These are phyloP conservation scores for Monosporascus sp. DNA, from an alignment of 2,329 filamentous ascomycete genomes.

Conservation along the genomic window DNA sequence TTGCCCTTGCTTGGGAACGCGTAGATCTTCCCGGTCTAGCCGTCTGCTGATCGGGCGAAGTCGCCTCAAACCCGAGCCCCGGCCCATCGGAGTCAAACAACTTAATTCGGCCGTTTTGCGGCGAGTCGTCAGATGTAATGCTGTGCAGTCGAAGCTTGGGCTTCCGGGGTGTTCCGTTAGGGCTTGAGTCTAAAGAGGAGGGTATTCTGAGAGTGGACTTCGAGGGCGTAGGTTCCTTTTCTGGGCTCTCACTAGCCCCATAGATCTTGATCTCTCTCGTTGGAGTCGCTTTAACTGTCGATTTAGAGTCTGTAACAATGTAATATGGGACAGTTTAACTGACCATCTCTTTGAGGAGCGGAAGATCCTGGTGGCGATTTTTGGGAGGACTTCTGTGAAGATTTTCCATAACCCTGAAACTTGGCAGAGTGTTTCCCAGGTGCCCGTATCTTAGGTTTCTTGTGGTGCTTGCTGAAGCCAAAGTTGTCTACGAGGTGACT, in stretches of 20 bases:
- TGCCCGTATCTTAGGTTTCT: constrained; percentile 1
- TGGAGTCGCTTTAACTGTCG: constrained; percentile 1
- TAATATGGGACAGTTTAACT: background rate
- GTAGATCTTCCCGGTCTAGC: constrained; percentile 1
- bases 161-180: constrained; percentile 1
- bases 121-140: constrained; percentile 2
- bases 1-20: background rate
- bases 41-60: background rate
- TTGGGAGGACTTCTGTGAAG: constrained; percentile 10
- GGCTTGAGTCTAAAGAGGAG: constrained; percentile 4
- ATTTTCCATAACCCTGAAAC: constrained; percentile 8
- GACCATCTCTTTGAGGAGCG: constrained; percentile 6
- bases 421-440: constrained; percentile 11
- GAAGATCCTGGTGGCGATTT: constrained; percentile 8
- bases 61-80: background rate
- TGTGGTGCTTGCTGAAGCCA: constrained; percentile 8
- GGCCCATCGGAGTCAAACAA: constrained; percentile 1
- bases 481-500: constrained; percentile 9
- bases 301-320: background rate
- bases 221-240: constrained; percentile 5
- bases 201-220: constrained; percentile 8
- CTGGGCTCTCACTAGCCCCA: constrained; percentile 3
- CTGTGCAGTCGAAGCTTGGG: constrained; percentile 2
- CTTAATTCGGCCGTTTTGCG: constrained; percentile 3
- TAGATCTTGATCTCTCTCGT: background rate